Base-by-base conservation (phyloP, 2,329 filamentous ascomycete species). In the Ilyonectria mors-panacis region DNA sequence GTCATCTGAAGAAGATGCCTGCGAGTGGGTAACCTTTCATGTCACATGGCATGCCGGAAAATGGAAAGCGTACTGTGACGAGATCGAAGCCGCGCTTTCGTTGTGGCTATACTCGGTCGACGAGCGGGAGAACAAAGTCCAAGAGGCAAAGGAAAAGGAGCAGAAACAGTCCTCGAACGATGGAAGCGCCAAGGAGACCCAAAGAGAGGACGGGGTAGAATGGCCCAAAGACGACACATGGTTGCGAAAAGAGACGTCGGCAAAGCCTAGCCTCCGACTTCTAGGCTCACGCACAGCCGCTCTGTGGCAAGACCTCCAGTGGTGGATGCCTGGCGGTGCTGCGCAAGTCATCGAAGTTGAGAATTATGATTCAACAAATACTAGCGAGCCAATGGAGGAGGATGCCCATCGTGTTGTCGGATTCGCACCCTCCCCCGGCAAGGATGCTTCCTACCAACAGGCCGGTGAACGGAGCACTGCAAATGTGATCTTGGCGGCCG, bases 81-180 rank as follows among this genome's bases (percentile, higher is more conserved):
- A 75, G 37, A 67, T 79, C n/a, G 76, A 79, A 6, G 75, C 78
- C 6, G 76, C 70, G 2, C 60, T 80, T 6, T 80, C 78, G 1
- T 51, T 79, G 5, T 79, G 78, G 78, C 9, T 78, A 1, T 78
- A 71, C 66, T 72, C 67, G 5, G 67, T 72, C 17, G 6, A 50
- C 8, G n/a, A 58, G n/a, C n/a, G 47, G 21, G 66, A 58, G 33
- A 55, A 23, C 23, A 39, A 37, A 10, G 35, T 37, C 10, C n/a
- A 30, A 17, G 35, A 54, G 12, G 33, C 2, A 23, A 15, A 30
- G 8, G 5, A 8, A 47, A 12, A 47, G n/a, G n/a, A 21, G 28
- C 13, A 10, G 44, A 7, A 47, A 21, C 12, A 15, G n/a, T n/a
- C n/a, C n/a, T n/a, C n/a, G n/a, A n/a, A n/a, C n/a, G n/a, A n/a